Evolutionary conservation across 139 green algal genomes (phyloP).

Genomic region (Closterium sp.): DNA sequence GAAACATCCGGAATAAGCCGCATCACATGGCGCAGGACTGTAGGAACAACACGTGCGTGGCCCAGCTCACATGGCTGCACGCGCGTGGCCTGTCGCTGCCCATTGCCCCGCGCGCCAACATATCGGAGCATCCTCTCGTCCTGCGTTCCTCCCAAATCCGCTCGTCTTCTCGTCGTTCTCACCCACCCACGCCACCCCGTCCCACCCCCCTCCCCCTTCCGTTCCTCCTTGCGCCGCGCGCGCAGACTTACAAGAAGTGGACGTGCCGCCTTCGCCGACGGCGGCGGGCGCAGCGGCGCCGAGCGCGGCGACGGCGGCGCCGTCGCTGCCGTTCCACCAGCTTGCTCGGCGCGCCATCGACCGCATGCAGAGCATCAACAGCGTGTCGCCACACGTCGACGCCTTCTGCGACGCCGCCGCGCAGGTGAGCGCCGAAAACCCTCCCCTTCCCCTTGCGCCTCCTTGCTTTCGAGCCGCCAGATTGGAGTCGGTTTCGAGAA

Average conservation of each 20-base stretch:
- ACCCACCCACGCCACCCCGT: neutral
- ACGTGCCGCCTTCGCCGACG: neutral
- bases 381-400: neutral
- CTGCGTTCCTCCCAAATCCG: neutral
- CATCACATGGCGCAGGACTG: no score
- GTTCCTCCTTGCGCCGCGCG: neutral
- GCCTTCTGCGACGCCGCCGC: constrained; percentile 20
- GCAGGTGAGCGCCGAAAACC: constrained; percentile 27
- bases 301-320: neutral
- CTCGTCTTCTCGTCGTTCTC: neutral
- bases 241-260: constrained; percentile 1
- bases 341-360: constrained; percentile 34
- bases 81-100: neutral
- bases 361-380: constrained; percentile 11
- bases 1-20: no score
- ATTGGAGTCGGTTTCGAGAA: no score
- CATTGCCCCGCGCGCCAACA: no score
- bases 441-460: neutral
- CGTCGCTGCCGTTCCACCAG: constrained; percentile 27
- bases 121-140: no score
- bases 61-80: no score
- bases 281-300: neutral
- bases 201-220: neutral
- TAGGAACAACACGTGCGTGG: no score
- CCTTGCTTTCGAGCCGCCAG: neutral